These are phyloP conservation scores for Erigeron philadelphicus DNA, from an alignment of 140 eudicot species.

Conservation along the genomic window DNA sequence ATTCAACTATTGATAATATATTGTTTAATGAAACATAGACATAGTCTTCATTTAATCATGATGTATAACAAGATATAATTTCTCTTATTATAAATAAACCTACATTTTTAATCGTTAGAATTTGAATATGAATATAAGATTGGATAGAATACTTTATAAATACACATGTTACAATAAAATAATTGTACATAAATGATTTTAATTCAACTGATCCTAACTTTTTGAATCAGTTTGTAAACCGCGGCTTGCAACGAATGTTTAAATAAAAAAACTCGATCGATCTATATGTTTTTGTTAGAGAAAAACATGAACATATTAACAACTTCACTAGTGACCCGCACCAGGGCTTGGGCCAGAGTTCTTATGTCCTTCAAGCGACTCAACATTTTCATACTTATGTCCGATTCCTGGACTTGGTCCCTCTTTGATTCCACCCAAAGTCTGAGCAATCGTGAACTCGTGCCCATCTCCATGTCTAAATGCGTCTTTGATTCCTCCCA, in stretches of 20 bases:
- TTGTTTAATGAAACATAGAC: too few relatives aligned
- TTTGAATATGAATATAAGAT: too few relatives aligned
- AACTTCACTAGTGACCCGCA: conserved; percentile 34
- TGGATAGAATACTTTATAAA: neutral
- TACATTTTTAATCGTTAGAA: neutral
- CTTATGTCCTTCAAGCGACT: conserved; percentile 29
- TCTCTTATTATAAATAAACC: too few relatives aligned
- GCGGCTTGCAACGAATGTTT: neutral
- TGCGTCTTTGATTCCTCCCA: conserved; percentile 19
- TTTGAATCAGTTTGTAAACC: neutral
- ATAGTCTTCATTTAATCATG: too few relatives aligned
- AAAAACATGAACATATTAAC: neutral
- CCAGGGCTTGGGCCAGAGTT: conserved; percentile 51
- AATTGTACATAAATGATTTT: neutral
- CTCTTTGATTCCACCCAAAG: conserved; percentile 34
- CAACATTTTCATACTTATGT: conserved; percentile 25
- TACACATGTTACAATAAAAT: conserved; percentile 5
- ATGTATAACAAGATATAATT: too few relatives aligned
- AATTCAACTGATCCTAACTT: neutral
- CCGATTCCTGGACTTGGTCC: conserved; percentile 44
- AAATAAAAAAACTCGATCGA: neutral
- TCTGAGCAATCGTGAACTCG: neutral
- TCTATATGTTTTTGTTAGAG: neutral
- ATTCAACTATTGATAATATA: too few relatives aligned
- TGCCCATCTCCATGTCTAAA: conserved; percentile 24